Conservation (phyloP, 129 eudicot genomes). For the Saposhnikovia divaricata region DNA sequence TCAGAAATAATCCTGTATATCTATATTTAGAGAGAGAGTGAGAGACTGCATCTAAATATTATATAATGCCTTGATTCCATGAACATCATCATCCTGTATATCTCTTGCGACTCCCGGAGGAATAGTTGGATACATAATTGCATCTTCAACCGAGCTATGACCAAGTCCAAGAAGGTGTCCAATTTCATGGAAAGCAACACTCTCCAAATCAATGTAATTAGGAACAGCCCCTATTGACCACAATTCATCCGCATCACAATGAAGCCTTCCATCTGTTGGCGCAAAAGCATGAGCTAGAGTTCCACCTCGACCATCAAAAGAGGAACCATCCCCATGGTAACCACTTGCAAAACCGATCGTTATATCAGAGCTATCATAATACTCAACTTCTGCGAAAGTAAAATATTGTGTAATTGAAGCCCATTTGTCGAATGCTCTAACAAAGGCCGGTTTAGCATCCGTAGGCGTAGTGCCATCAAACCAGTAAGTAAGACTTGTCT, state of each 20-base stretch:
- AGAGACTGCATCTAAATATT: not conserved
- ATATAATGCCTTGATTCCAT: slow-evolving; percentile 10
- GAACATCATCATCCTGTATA: slow-evolving; percentile 14
- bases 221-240: slow-evolving; percentile 13
- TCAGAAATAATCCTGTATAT: no score
- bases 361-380: slow-evolving; percentile 1
- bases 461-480: not conserved
- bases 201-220: slow-evolving; percentile 10
- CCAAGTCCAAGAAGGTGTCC: slow-evolving; percentile 26
- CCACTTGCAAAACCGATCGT: slow-evolving; percentile 18
- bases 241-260: slow-evolving; percentile 20
- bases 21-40: no score
- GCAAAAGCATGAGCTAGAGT: slow-evolving; percentile 22
- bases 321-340: slow-evolving; percentile 25
- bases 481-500: slow-evolving; percentile 6
- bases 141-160: slow-evolving; percentile 8
- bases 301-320: slow-evolving; percentile 24
- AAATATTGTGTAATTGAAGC: slow-evolving; percentile 13
- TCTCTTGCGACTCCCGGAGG: not conserved
- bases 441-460: slow-evolving; percentile 1
- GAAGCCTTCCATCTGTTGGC: slow-evolving; percentile 22
- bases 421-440: slow-evolving; percentile 20
- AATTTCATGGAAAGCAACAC: slow-evolving; percentile 25
- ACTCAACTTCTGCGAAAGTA: slow-evolving; percentile 7
- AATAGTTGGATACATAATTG: not conserved